phyloP scores from a whole-genome alignment of 129 eudicot species.

The Arctium minus region DNA sequence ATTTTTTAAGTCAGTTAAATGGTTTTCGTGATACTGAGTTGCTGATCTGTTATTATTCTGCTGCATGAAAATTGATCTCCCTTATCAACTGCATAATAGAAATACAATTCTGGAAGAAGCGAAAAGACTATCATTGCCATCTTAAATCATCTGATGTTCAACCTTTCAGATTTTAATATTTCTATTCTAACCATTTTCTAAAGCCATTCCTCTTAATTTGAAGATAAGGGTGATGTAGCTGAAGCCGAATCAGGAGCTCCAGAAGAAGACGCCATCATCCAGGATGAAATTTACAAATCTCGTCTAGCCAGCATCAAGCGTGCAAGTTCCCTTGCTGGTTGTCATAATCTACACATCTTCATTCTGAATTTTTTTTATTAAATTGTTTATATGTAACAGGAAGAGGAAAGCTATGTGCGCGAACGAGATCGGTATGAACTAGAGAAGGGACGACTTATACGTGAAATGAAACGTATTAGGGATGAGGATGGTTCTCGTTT shows the following conservation, averaged over 20 bases:
- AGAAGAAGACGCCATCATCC: constrained; percentile 77
- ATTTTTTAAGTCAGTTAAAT: not conserved
- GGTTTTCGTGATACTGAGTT: not conserved
- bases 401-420: constrained; percentile 77
- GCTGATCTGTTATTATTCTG: not conserved
- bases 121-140: not conserved
- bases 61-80: not conserved
- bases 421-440: constrained; percentile 90
- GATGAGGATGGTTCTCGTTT: constrained; percentile 98
- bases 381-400: constrained; percentile 41
- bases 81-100: not conserved
- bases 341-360: not conserved
- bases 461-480: constrained; percentile 97
- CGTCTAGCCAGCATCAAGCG: constrained; percentile 95
- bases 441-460: constrained; percentile 93
- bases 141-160: not conserved
- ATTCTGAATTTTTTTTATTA: not conserved
- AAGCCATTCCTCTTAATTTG: constrained; percentile 11
- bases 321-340: constrained; percentile 38
- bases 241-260: constrained; percentile 65
- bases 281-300: constrained; percentile 88
- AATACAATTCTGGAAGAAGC: not conserved
- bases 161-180: not conserved
- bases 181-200: not conserved
- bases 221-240: constrained; percentile 76